A percentile compares a stretch with the other conserved stretches of the same genome.
phyloP scores from a whole-genome alignment of 1,139 yeast species.

The Hanseniaspora sp. region DNA sequence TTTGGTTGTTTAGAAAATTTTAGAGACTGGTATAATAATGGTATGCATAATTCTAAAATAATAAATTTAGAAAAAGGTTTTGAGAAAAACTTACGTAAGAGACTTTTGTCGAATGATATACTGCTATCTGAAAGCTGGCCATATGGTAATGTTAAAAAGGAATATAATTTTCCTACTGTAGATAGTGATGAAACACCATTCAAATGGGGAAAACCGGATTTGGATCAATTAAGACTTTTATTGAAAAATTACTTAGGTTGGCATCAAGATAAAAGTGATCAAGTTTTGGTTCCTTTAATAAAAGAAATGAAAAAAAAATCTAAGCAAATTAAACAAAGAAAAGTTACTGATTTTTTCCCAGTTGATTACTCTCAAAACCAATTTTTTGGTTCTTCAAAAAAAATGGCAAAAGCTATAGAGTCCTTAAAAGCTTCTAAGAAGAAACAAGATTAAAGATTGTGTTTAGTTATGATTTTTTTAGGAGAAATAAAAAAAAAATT shows the following conservation, averaged over 20 bases:
- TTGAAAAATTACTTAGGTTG: slow-evolving; percentile 70
- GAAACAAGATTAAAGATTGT: neutral
- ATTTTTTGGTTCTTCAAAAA: slow-evolving; percentile 10
- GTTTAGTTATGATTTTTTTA: too few species aligned
- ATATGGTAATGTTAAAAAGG: slow-evolving; percentile 53
- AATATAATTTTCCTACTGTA: slow-evolving; percentile 71
- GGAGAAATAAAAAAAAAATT: too few species aligned
- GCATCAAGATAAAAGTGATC: slow-evolving; percentile 66
- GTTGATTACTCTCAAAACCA: slow-evolving; percentile 19
- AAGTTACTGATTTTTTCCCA: slow-evolving; percentile 51
- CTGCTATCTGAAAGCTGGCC: slow-evolving; percentile 51
- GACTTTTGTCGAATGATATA: slow-evolving; percentile 39
- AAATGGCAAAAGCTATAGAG: slow-evolving; percentile 13
- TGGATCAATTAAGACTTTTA: slow-evolving; percentile 65
- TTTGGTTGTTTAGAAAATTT: slow-evolving; percentile 45
- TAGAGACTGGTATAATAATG: slow-evolving; percentile 42
- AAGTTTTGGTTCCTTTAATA: slow-evolving; percentile 78
- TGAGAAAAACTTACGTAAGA: slow-evolving; percentile 48
- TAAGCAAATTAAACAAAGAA: slow-evolving; percentile 42
- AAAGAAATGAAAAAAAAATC: slow-evolving; percentile 58
- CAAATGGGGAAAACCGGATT: slow-evolving; percentile 82
- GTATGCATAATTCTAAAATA: slow-evolving; percentile 32
- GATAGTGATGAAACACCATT: slow-evolving; percentile 69
- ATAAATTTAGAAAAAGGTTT: slow-evolving; percentile 38
- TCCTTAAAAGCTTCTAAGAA: slow-evolving; percentile 1